These are phyloP conservation scores for Plantago coronopus DNA, from an alignment of 305 asterid species.

Conservation along the genomic window DNA sequence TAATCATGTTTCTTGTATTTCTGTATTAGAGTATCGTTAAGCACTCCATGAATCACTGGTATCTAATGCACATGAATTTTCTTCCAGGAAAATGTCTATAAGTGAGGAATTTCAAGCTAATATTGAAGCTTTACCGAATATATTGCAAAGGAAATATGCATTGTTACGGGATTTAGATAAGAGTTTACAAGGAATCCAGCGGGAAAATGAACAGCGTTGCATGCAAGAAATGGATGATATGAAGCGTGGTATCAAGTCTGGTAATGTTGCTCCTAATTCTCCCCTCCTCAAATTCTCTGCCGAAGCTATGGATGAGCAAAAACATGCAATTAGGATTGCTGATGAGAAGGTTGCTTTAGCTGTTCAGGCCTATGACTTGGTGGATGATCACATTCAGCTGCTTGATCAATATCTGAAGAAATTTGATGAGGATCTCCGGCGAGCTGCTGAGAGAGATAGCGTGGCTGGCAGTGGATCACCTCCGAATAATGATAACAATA, in stretches of 20 bases:
- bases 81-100: conserved; percentile 32
- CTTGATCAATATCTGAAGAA: conserved; percentile 88
- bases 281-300: conserved; percentile 75
- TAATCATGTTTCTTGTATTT: too few species aligned
- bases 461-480: conserved; percentile 49
- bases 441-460: conserved; percentile 80
- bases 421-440: conserved; percentile 76
- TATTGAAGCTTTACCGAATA: conserved; percentile 56
- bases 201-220: conserved; percentile 84
- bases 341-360: conserved; percentile 95
- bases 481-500: conserved; percentile 48
- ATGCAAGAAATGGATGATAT: conserved; percentile 82
- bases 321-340: conserved; percentile 91
- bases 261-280: conserved; percentile 64
- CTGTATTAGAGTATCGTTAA: too few species aligned
- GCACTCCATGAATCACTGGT: not conserved
- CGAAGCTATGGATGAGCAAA: conserved; percentile 92
- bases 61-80: not conserved
- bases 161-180: conserved; percentile 49
- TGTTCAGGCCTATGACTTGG: conserved; percentile 88
- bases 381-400: conserved; percentile 88
- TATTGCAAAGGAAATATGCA: conserved; percentile 48
- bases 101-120: conserved; percentile 58
- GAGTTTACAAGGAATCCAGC: conserved; percentile 65
- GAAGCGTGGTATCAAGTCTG: conserved; percentile 70